These are phyloP conservation scores for Penicillium parvum DNA, from an alignment of 495 filamentous ascomycete genomes.

Conservation along the genomic window DNA sequence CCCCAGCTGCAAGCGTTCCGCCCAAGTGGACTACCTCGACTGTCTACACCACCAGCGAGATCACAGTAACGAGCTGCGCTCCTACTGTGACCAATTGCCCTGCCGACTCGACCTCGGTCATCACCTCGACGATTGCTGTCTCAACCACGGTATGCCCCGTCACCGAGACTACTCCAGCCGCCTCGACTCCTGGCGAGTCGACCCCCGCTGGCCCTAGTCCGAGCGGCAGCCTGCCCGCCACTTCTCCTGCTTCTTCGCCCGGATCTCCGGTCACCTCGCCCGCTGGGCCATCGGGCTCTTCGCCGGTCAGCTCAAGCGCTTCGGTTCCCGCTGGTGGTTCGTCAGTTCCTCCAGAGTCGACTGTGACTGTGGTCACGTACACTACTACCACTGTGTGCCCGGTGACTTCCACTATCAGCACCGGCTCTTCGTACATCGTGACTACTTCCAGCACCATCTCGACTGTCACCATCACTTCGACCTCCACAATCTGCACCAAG, in stretches of 20 bases:
- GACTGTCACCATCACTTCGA: slow-evolving; percentile 21
- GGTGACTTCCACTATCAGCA: slow-evolving; percentile 30
- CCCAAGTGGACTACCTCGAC: slow-evolving; percentile 51
- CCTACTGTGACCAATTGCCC: slow-evolving; percentile 59
- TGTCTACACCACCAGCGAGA: slow-evolving; percentile 52
- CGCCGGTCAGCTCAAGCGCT: not conserved
- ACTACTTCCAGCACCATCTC: slow-evolving; percentile 38
- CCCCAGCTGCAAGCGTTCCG: slow-evolving; percentile 13
- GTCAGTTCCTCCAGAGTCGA: slow-evolving; percentile 18
- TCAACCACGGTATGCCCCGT: slow-evolving; percentile 59
- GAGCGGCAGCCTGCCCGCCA: slow-evolving; percentile 2
- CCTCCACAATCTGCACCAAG: slow-evolving; percentile 35
- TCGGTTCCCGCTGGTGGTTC: not conserved
- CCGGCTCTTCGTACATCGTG: slow-evolving; percentile 15
- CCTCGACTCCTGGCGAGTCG: slow-evolving; percentile 1
- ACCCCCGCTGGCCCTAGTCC: slow-evolving; percentile 10
- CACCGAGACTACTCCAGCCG: slow-evolving; percentile 23
- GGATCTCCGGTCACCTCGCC: not conserved
- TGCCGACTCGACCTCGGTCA: slow-evolving; percentile 44
- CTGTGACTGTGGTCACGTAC: slow-evolving; percentile 37
- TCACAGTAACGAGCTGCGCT: slow-evolving; percentile 56
- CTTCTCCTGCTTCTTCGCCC: not conserved
- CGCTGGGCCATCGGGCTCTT: not conserved
- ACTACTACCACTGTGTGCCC: slow-evolving; percentile 49
- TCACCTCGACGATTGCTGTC: slow-evolving; percentile 53